A percentile compares a stretch with the other conserved stretches of the same genome.
Evolutionary conservation across 2,329 filamentous ascomycete species (phyloP).

Genomic region (Juglanconis oblonga): DNA sequence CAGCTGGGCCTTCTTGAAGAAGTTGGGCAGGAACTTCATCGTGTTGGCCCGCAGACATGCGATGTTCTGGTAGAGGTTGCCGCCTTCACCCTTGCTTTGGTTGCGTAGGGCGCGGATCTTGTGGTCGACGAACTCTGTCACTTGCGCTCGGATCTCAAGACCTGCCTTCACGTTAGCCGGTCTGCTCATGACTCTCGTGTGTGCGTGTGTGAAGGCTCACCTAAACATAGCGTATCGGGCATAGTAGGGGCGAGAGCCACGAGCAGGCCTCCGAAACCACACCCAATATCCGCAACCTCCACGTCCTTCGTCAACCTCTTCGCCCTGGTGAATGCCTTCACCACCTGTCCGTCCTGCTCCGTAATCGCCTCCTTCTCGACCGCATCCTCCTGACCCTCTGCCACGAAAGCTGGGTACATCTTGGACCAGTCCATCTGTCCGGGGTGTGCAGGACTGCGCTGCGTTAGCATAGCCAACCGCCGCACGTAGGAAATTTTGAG

Average conservation of each 20-base stretch:
- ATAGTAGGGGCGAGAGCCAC: slow-evolving; percentile 80
- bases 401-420: slow-evolving; percentile 74
- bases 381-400: slow-evolving; percentile 28
- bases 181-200: neutral
- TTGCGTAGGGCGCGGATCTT: slow-evolving; percentile 77
- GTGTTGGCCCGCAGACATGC: slow-evolving; percentile 88
- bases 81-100: slow-evolving; percentile 47
- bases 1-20: slow-evolving; percentile 79
- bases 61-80: slow-evolving; percentile 74
- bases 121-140: slow-evolving; percentile 86
- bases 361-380: slow-evolving; percentile 17
- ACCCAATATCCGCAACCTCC: slow-evolving; percentile 94
- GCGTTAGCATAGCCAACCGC: slow-evolving; percentile 9
- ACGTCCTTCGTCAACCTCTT: slow-evolving; percentile 63
- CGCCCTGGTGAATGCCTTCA: slow-evolving; percentile 21
- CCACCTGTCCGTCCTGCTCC: slow-evolving; percentile 12
- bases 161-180: slow-evolving; percentile 44
- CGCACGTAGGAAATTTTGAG: neutral
- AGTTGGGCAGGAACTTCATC: slow-evolving; percentile 99
- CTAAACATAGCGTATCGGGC: slow-evolving; percentile 79
- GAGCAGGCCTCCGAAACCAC: slow-evolving; percentile 88
- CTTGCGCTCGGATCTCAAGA: slow-evolving; percentile 87
- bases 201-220: slow-evolving; percentile 41
- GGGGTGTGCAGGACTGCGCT: slow-evolving; percentile 69
- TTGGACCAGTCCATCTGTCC: slow-evolving; percentile 87